These are phyloP conservation scores for Clonostachys solani DNA, from an alignment of 2,329 filamentous ascomycete genomes.

Conservation along the genomic window DNA sequence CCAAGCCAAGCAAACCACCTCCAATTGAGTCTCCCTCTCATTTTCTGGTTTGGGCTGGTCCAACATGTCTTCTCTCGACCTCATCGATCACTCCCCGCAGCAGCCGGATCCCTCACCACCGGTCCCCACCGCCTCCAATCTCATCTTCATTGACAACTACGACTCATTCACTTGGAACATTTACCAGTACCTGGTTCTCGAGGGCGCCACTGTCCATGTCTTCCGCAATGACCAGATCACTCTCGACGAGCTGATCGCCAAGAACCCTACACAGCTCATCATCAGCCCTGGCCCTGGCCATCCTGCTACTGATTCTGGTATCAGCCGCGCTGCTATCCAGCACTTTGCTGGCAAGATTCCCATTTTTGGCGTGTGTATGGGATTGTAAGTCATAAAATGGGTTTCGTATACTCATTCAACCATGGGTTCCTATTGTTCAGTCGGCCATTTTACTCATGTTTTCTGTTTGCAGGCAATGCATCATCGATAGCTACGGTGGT, in stretches of 20 bases:
- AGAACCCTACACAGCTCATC: constrained; percentile 88
- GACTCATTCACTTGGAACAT: constrained; percentile 99
- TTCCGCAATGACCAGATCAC: constrained; percentile 90
- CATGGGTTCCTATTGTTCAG: neutral
- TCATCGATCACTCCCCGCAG: constrained; percentile 80
- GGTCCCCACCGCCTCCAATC: constrained; percentile 77
- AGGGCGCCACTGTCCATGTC: constrained; percentile 86
- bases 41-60: neutral
- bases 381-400: constrained; percentile 59
- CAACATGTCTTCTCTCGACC: constrained; percentile 44
- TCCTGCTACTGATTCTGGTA: constrained; percentile 83
- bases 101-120: constrained; percentile 72
- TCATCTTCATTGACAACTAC: constrained; percentile 97
- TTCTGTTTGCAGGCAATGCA: constrained; percentile 67
- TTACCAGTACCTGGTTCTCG: constrained; percentile 96
- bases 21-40: no score
- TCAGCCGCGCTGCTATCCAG: constrained; percentile 87
- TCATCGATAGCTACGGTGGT: constrained; percentile 89
- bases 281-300: constrained; percentile 95
- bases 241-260: constrained; percentile 75
- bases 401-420: neutral
- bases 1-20: no score
- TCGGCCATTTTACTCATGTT: neutral
- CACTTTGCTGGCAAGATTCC: constrained; percentile 94
- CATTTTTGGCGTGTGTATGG: constrained; percentile 97